Evolutionary conservation across 2,329 filamentous ascomycete genomes (phyloP), one percentile per base, ranked within the genome.

Genomic region (Blumeriella jaapii): DNA sequence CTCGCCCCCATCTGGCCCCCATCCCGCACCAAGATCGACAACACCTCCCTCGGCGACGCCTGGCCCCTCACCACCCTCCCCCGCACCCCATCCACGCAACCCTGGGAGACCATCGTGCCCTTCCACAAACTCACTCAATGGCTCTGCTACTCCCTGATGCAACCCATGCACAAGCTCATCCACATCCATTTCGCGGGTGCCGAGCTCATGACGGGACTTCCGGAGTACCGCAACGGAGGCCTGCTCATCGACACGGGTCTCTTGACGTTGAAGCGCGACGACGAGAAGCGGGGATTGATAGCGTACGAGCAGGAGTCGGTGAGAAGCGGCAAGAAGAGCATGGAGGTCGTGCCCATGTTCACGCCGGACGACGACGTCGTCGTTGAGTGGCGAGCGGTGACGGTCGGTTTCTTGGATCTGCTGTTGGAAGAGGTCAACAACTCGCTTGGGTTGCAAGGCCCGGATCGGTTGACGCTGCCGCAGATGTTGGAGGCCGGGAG

Each of bases 81-180:
- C 8, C 47, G 49, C 10, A 39, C 52, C 17, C 50, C 57, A 33
- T 38, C 57, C 43, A 71, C 71, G 5, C 65, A 76, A 46, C 68
- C 75, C 1, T 85, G 81, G 80, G 82, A 89, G 55, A 78, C 69
- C 48, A 89, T 93, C 50, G 73, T 89, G 8, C 86, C 86, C 0
- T 93, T 94, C 63, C 87, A 95, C 65, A 94, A 93, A 61, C 70
- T 93, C 22, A 93, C 86, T 0, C 86, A 94, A 59, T 95, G 87
- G 87, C 77, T 95, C 37, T 84, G 82, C 31, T 94, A 94, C 61
- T 93, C 85, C 2, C 71, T 95, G 37, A 93, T 93, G 82, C 79
- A 86, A 15, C 86, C 86, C 0, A 93, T 94, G 79, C 74, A 78
- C 37, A 82, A 76, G 46, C 60, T 93, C 14, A 74, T 93, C 50